Evolutionary conservation across 129 eudicot genomes (phyloP).

Genomic region (Scalesia atractyloides): DNA sequence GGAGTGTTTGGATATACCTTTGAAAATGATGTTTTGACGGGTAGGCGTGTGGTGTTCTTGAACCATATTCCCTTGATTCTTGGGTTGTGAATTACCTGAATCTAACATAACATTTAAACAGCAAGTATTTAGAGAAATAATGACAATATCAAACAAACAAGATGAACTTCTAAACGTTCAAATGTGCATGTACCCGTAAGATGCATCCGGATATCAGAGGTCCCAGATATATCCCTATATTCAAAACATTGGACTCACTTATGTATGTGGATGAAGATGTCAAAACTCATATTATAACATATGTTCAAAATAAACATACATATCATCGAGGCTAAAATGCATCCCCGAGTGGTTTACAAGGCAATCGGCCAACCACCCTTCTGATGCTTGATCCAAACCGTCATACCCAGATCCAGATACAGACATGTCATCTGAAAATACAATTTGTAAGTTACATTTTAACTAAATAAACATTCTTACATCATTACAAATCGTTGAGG

Average conservation of each 20-base stretch:
- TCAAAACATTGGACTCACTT: slow-evolving; percentile 26
- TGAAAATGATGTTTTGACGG: slow-evolving; percentile 64
- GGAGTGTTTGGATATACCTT: slow-evolving; percentile 43
- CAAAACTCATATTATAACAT: background rate
- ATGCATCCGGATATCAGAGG: slow-evolving; percentile 55
- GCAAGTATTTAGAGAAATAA: background rate
- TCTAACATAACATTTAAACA: slow-evolving; percentile 43
- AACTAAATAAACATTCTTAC: background rate
- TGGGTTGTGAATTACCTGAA: slow-evolving; percentile 45
- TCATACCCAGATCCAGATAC: slow-evolving; percentile 59
- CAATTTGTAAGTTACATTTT: background rate
- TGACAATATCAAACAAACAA: background rate
- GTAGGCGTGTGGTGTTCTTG: slow-evolving; percentile 44
- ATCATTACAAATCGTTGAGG: slow-evolving; percentile 20
- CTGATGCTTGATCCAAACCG: slow-evolving; percentile 60
- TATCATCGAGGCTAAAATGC: slow-evolving; percentile 64
- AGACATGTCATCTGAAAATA: slow-evolving; percentile 51
- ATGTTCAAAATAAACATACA: slow-evolving; percentile 49
- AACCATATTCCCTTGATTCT: slow-evolving; percentile 36
- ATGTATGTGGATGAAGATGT: background rate
- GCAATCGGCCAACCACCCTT: slow-evolving; percentile 85
- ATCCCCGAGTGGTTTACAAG: slow-evolving; percentile 62
- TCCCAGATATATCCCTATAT: slow-evolving; percentile 56
- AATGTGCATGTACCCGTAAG: slow-evolving; percentile 47
- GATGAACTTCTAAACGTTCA: background rate